Conservation (phyloP, 2,329 filamentous ascomycete genomes). For the Trichoderma atroviride region DNA sequence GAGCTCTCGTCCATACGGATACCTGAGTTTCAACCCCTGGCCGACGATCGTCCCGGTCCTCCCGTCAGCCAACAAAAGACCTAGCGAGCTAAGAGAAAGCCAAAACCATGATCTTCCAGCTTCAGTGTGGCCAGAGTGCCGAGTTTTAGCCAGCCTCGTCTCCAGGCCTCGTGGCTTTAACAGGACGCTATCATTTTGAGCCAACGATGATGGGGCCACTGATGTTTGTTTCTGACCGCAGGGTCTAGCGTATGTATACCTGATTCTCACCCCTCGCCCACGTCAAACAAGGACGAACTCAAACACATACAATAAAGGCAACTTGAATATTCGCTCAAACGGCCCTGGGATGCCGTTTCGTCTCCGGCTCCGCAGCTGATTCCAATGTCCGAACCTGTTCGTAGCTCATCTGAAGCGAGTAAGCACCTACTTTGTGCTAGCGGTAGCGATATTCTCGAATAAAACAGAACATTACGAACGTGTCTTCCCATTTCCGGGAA, state of each 20-base stretch:
- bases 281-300: not conserved
- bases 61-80: slow-evolving; percentile 17
- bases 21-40: slow-evolving; percentile 3
- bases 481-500: not conserved
- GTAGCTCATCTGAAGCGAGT: slow-evolving; percentile 3
- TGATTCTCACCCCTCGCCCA: not conserved
- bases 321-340: not conserved
- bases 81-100: not conserved
- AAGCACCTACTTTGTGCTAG: slow-evolving; percentile 11
- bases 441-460: not conserved
- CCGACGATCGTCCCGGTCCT: slow-evolving; percentile 15
- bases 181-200: not conserved
- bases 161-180: not conserved
- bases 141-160: not conserved
- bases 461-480: not conserved
- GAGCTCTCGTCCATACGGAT: not conserved
- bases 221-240: not conserved
- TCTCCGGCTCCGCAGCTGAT: not conserved
- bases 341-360: not conserved
- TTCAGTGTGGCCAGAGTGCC: not conserved
- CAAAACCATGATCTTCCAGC: slow-evolving; percentile 9
- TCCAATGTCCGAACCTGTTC: not conserved
- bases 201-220: not conserved
- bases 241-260: not conserved
- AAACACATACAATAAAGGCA: not conserved